These are phyloP conservation scores for Colletotrichum sp. DNA, from an alignment of 2,329 filamentous ascomycete species.

Conservation along the genomic window DNA sequence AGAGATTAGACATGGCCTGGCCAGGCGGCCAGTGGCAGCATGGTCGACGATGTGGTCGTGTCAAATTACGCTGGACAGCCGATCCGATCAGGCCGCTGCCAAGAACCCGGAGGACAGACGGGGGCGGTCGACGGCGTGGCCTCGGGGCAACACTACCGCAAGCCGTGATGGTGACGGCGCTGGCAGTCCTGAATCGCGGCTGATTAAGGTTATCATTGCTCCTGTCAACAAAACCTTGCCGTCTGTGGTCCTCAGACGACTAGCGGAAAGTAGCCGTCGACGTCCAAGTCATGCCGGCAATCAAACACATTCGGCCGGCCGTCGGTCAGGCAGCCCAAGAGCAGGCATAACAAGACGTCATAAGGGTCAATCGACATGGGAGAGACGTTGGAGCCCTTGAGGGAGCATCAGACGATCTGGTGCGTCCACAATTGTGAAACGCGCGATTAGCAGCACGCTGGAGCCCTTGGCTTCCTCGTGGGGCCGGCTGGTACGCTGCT, in stretches of 20 bases:
- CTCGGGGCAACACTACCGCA: neutral
- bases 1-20: neutral
- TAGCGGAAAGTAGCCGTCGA: conserved; percentile 16
- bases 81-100: conserved; percentile 5
- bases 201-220: conserved; percentile 15
- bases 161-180: neutral
- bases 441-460: conserved; percentile 1
- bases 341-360: neutral
- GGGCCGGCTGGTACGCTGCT: neutral
- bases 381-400: neutral
- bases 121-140: neutral
- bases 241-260: neutral
- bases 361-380: neutral
- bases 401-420: conserved; percentile 15
- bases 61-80: neutral
- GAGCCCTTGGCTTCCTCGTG: neutral
- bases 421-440: conserved; percentile 17
- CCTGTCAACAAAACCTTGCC: neutral
- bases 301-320: neutral
- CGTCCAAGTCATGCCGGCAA: neutral
- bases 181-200: neutral
- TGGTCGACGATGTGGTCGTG: neutral
- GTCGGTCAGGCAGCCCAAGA: neutral
- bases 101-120: neutral
- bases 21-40: neutral